These are phyloP conservation scores for Talaromyces pinophilus DNA, from an alignment of 2,329 filamentous ascomycete species.

Conservation along the genomic window DNA sequence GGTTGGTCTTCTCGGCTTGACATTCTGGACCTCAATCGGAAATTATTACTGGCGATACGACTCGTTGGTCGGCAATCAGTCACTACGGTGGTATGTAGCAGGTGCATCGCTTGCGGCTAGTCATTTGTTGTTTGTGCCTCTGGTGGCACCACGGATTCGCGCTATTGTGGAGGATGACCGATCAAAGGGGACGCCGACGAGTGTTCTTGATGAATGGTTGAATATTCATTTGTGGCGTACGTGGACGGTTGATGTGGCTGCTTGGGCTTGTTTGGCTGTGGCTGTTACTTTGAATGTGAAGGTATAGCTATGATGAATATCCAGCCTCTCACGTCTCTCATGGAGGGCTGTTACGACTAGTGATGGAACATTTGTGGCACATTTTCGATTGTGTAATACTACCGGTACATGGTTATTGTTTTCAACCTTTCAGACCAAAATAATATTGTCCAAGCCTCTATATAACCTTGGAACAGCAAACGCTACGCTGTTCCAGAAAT, in stretches of 20 bases:
- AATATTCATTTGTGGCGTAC: slow-evolving; percentile 11
- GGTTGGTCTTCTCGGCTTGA: slow-evolving; percentile 36
- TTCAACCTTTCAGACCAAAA: too few relatives aligned
- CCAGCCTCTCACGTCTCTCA: background rate
- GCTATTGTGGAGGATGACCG: slow-evolving; percentile 15
- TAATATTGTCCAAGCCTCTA: too few relatives aligned
- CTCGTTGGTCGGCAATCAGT: slow-evolving; percentile 9
- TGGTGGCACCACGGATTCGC: slow-evolving; percentile 12
- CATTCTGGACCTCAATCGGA: slow-evolving; percentile 16
- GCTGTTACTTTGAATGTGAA: slow-evolving; percentile 13
- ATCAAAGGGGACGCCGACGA: slow-evolving; percentile 3
- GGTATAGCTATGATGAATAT: background rate
- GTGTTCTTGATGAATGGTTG: slow-evolving; percentile 16
- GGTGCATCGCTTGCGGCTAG: slow-evolving; percentile 11
- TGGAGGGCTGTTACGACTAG: too few relatives aligned
- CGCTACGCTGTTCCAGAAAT: too few relatives aligned
- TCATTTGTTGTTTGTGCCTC: slow-evolving; percentile 21
- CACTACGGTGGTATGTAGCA: slow-evolving; percentile 19
- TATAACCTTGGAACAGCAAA: too few relatives aligned
- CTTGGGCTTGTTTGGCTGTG: slow-evolving; percentile 17
- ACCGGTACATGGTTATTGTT: background rate
- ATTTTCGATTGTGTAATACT: background rate
- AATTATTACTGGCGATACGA: slow-evolving; percentile 21
- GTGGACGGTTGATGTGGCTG: slow-evolving; percentile 20
- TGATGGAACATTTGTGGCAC: background rate